Percentiles rank a stretch among this genome's conserved stretches.
Conservation (phyloP, 495 filamentous ascomycete species). For the Neurospora pannonica region DNA sequence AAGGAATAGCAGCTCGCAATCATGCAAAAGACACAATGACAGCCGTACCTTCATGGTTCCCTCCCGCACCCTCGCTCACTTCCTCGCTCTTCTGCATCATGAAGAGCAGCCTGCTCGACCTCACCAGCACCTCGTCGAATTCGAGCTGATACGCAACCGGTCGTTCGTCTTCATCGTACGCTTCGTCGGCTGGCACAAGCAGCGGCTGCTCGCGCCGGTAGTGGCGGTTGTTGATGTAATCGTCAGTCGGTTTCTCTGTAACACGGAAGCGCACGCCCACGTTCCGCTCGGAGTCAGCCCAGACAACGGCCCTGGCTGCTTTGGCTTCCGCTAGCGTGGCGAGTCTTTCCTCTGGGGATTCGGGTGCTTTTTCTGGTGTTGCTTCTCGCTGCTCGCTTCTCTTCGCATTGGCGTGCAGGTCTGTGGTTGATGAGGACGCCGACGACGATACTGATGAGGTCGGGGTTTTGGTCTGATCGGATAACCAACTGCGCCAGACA, state of each 20-base stretch:
- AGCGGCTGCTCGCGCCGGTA: constrained; percentile 27
- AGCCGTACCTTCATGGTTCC: constrained; percentile 4
- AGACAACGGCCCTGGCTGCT: constrained; percentile 33
- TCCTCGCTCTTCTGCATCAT: constrained; percentile 45
- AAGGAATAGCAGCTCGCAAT: neutral
- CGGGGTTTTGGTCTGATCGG: constrained; percentile 20
- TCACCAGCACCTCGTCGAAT: constrained; percentile 55
- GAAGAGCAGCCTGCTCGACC: constrained; percentile 48
- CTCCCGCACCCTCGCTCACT: constrained; percentile 26
- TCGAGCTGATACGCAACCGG: constrained; percentile 51
- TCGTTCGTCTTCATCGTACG: constrained; percentile 20
- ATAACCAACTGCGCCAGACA: constrained; percentile 61
- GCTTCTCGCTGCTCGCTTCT: neutral
- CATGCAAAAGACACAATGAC: neutral
- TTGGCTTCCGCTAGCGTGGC: neutral
- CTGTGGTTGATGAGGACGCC: neutral
- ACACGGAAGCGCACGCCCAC: constrained; percentile 53
- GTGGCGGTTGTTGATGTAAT: neutral
- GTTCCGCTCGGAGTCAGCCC: constrained; percentile 45
- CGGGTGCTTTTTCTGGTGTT: neutral
- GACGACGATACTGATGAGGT: neutral
- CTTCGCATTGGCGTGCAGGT: neutral
- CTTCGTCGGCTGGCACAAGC: constrained; percentile 42
- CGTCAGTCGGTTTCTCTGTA: constrained; percentile 6
- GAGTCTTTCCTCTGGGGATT: neutral